A percentile compares a stretch with the other conserved stretches of the same genome.
Conservation (phyloP, 306 rosid species). For the Herpetospermum pedunculosum region DNA sequence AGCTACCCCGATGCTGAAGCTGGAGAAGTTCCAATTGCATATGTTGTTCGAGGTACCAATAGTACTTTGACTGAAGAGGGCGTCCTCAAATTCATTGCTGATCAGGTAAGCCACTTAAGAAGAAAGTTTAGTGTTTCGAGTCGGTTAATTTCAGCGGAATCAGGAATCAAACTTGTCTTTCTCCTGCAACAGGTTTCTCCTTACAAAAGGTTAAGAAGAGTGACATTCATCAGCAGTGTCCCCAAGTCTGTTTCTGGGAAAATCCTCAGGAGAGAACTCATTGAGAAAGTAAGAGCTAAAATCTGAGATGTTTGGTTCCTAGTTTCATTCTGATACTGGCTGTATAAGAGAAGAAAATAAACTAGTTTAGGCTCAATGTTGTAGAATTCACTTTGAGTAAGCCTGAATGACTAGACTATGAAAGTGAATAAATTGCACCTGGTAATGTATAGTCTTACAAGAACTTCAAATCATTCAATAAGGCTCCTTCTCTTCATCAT, state of each 20-base stretch:
- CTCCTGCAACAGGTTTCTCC: constrained; percentile 56
- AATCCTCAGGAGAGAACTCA: constrained; percentile 78
- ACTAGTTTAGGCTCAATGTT: not conserved
- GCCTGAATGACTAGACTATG: not conserved
- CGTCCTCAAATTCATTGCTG: constrained; percentile 42
- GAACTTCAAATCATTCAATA: not conserved
- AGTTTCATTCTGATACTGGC: not conserved
- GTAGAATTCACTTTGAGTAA: not conserved
- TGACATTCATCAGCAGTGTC: constrained; percentile 59
- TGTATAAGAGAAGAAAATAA: not conserved
- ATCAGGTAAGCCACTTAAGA: constrained; percentile 34
- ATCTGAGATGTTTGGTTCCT: constrained; percentile 24
- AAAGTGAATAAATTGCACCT: not conserved
- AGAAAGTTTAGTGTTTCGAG: not conserved
- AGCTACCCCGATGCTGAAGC: constrained; percentile 93
- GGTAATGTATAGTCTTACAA: not conserved
- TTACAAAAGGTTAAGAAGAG: constrained; percentile 67
- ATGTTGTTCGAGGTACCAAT: constrained; percentile 54
- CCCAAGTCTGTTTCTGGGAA: constrained; percentile 81
- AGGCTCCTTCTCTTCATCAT: not conserved
- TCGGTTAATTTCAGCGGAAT: not conserved
- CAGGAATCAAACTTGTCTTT: not conserved
- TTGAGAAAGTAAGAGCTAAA: constrained; percentile 59
- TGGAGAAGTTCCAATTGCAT: constrained; percentile 84
- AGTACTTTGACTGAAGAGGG: constrained; percentile 74